A percentile compares a stretch with the other conserved stretches of the same genome.
Evolutionary conservation across 2,329 filamentous ascomycete genomes (phyloP).

Genomic region (Dactylonectria macrodidyma): DNA sequence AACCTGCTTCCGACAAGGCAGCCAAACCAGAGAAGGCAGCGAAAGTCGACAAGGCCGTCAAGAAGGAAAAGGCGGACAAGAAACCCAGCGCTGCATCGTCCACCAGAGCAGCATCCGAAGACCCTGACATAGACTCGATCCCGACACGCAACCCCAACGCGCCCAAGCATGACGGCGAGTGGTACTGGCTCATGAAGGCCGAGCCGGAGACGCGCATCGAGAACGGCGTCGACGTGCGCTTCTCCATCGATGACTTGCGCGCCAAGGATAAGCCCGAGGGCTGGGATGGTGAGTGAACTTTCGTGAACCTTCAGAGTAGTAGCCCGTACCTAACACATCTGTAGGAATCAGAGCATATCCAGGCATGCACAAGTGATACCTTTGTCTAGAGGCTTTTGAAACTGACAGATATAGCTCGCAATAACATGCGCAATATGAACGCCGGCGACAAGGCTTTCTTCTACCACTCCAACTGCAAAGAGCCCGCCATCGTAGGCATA

Average conservation of each 20-base stretch:
- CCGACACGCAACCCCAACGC: slow-evolving; percentile 57
- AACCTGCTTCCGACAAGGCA: neutral
- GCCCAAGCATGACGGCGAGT: slow-evolving; percentile 57
- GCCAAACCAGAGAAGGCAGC: neutral
- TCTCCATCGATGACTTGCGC: slow-evolving; percentile 92
- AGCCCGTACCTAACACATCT: slow-evolving; percentile 23
- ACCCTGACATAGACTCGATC: slow-evolving; percentile 52
- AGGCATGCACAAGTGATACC: slow-evolving; percentile 48
- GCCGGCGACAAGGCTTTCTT: slow-evolving; percentile 95
- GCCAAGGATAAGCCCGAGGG: slow-evolving; percentile 83
- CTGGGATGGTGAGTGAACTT: slow-evolving; percentile 81
- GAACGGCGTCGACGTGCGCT: slow-evolving; percentile 89
- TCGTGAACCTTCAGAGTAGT: rapidly evolving
- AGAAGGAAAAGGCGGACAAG: slow-evolving; percentile 7
- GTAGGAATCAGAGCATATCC: slow-evolving; percentile 66
- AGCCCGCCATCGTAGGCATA: slow-evolving; percentile 87
- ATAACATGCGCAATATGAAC: slow-evolving; percentile 93
- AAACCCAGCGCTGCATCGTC: neutral
- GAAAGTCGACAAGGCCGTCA: neutral
- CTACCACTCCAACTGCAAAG: slow-evolving; percentile 95
- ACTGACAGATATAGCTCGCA: slow-evolving; percentile 71
- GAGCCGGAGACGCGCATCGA: slow-evolving; percentile 90
- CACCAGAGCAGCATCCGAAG: slow-evolving; percentile 41
- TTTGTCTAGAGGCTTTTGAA: rapidly evolving
- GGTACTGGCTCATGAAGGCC: slow-evolving; percentile 88